phyloP scores from a whole-genome alignment of 2,329 filamentous ascomycete species.

The Lachnellula occidentalis region DNA sequence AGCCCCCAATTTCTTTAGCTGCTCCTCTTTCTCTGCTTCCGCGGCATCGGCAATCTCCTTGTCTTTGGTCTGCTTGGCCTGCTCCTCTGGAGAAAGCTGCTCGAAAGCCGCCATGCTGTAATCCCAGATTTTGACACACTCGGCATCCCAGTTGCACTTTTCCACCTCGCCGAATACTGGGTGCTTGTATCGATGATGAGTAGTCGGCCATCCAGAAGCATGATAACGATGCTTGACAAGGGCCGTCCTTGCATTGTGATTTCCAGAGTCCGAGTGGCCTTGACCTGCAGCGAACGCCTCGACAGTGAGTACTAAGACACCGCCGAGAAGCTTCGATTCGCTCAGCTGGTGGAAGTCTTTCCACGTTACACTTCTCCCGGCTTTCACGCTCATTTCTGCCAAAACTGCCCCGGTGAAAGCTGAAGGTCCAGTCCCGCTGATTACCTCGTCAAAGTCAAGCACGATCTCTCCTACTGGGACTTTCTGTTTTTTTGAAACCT shows the following conservation, averaged over 20 bases:
- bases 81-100: conserved; percentile 52
- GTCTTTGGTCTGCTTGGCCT: conserved; percentile 38
- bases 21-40: neutral
- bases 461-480: conserved; percentile 55
- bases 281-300: conserved; percentile 69
- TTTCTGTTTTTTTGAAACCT: conserved; percentile 52
- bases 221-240: conserved; percentile 72
- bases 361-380: conserved; percentile 50
- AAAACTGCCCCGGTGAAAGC: conserved; percentile 63
- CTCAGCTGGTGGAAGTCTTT: conserved; percentile 58
- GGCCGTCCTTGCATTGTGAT: conserved; percentile 59
- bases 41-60: conserved; percentile 19
- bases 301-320: conserved; percentile 62
- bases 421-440: conserved; percentile 66
- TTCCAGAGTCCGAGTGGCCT: conserved; percentile 67
- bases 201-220: conserved; percentile 64
- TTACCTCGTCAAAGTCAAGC: conserved; percentile 67
- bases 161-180: conserved; percentile 67
- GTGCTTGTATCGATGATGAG: conserved; percentile 61
- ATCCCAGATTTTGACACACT: conserved; percentile 63
- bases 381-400: conserved; percentile 52
- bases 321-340: conserved; percentile 60
- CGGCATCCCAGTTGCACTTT: conserved; percentile 62
- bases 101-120: conserved; percentile 57
- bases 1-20: neutral